Base-by-base conservation (phyloP, 176 grass and related monocot genomes). In the Chrysopogon serrulatus region DNA sequence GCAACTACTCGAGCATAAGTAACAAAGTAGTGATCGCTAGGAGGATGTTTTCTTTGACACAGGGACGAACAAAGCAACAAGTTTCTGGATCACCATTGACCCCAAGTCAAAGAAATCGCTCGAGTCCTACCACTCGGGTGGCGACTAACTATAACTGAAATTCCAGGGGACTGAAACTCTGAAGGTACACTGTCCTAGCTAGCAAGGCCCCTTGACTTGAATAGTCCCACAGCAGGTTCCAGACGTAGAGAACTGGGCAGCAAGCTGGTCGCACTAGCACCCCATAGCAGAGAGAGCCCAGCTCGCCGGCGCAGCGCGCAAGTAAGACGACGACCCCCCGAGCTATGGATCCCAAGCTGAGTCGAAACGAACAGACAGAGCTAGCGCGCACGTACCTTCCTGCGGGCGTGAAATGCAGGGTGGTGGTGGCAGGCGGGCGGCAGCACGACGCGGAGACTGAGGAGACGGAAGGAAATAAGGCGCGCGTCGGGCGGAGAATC, bases 401-500 rank as follows among this genome's bases (percentile, higher is more conserved):
- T 67, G 43, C 13, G 42, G 10, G 68, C 17, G 73, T 16, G 71
- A 32, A 75, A 75, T 54, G 72, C 72, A 14, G 71, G 45, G 18
- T 53, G 65, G 21, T 4, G n/a, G 35, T 8, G 44, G 9, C 4
- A 23, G 44, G 5, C 17, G 17, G 30, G 26, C 16, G 42, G 36
- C 12, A 56, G 32, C 5, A 16, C 66, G 10, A 21, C 6, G 33
- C 18, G 49, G 33, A 37, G 32, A 37, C 2, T 8, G 32, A 8
- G 12, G 6, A 8, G 43, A n/a, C 15, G 65, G 12, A 11, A 18
- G 63, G 81, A 45, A 84, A 43, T 79, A 88, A 40, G 66, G 66
- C 41, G n/a, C 10, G 40, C 37, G 79, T 59, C 24, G 66, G 87
- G 81, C 81, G 87, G 87, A 84, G 81, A 34, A 36, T 31, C 76